A percentile compares a stretch with the other conserved stretches of the same genome.
Evolutionary conservation across 495 filamentous ascomycete species (phyloP).

Genomic region (Neurospora sp.): DNA sequence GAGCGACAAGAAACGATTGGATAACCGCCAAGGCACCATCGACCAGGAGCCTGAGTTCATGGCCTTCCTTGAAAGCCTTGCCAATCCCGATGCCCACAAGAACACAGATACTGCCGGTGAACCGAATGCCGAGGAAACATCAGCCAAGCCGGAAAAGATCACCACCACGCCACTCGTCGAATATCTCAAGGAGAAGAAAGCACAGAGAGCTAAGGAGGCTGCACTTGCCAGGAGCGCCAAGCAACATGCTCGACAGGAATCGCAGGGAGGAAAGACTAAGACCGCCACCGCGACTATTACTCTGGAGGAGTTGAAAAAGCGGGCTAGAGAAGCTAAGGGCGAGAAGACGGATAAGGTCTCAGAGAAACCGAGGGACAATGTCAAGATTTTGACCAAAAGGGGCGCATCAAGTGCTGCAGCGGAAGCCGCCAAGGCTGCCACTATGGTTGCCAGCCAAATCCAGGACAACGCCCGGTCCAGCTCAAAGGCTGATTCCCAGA

Average conservation of each 20-base stretch:
- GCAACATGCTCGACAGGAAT: slow-evolving; percentile 34
- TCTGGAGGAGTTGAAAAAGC: slow-evolving; percentile 44
- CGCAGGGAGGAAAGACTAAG: slow-evolving; percentile 37
- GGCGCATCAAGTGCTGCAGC: slow-evolving; percentile 37
- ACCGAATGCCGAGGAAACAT: slow-evolving; percentile 40
- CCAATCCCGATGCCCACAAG: slow-evolving; percentile 54
- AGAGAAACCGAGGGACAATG: slow-evolving; percentile 60
- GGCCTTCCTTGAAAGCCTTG: slow-evolving; percentile 77
- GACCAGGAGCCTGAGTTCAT: slow-evolving; percentile 95
- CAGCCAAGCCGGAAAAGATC: slow-evolving; percentile 49
- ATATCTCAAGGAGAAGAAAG: slow-evolving; percentile 82
- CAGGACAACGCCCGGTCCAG: slow-evolving; percentile 10
- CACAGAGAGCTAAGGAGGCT: slow-evolving; percentile 68
- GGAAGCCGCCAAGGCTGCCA: slow-evolving; percentile 33
- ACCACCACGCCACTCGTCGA: slow-evolving; percentile 85
- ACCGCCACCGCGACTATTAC: slow-evolving; percentile 39
- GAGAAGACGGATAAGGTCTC: slow-evolving; percentile 57
- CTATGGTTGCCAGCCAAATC: slow-evolving; percentile 27
- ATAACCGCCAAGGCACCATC: slow-evolving; percentile 85
- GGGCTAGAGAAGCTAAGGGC: slow-evolving; percentile 25
- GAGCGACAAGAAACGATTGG: slow-evolving; percentile 54
- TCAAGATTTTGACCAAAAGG: slow-evolving; percentile 71
- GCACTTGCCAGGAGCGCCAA: slow-evolving; percentile 39
- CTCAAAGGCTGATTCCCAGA: slow-evolving; percentile 4
- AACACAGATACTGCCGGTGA: slow-evolving; percentile 27